phyloP scores from a whole-genome alignment of 2,329 filamentous ascomycete species.

The Neonectria sp. region DNA sequence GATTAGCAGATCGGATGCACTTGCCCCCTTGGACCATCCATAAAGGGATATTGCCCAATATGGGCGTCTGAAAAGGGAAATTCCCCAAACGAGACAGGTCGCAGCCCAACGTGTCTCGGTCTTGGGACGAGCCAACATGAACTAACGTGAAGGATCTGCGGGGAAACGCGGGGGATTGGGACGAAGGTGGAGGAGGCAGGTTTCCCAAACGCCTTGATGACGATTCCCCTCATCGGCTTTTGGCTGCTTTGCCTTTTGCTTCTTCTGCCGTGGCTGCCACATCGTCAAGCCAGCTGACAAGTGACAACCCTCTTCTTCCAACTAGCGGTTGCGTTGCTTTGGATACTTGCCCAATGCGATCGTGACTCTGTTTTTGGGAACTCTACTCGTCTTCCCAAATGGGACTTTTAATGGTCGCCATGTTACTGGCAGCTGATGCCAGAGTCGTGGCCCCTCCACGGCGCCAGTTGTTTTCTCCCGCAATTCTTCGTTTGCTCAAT shows the following conservation, averaged over 20 bases:
- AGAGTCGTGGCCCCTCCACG: not conserved
- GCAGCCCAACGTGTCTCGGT: not conserved
- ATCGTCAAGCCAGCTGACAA: slow-evolving; percentile 26
- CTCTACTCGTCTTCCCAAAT: not conserved
- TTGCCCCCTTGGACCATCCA: not conserved
- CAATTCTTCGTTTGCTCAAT: not conserved
- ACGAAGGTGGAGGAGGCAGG: not conserved
- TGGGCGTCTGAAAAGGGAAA: slow-evolving; percentile 11
- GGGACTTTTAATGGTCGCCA: not conserved
- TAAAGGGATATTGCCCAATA: slow-evolving; percentile 3
- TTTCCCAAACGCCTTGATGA: not conserved
- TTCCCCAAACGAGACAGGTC: not conserved
- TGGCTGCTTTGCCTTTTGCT: not conserved
- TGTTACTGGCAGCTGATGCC: slow-evolving; percentile 6
- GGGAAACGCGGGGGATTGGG: slow-evolving; percentile 34
- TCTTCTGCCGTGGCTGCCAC: slow-evolving; percentile 8
- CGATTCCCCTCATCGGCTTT: not conserved
- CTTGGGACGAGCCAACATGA: slow-evolving; percentile 2
- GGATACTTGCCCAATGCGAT: slow-evolving; percentile 11
- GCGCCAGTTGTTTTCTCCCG: not conserved
- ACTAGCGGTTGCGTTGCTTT: not conserved
- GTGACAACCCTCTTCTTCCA: slow-evolving; percentile 15
- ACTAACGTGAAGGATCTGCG: slow-evolving; percentile 26
- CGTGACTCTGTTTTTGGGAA: slow-evolving; percentile 16
- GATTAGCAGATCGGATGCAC: slow-evolving; percentile 1